Evolutionary conservation across 257 asterid genomes (phyloP), one percentile per base, ranked within the genome.

Genomic region (Parsonsia alboflavescens): DNA sequence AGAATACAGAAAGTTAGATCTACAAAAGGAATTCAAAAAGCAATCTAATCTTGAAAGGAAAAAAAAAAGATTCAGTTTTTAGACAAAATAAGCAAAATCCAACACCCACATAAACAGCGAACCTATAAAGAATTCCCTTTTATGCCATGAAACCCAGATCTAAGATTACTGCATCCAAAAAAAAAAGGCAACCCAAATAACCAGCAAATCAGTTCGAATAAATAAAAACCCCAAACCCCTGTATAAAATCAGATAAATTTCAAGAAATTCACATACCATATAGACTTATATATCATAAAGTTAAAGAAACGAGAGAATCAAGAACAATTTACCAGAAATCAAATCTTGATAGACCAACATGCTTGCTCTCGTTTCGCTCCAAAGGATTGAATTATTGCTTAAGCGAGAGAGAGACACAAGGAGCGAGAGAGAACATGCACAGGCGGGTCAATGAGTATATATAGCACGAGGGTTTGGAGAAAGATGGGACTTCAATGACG

Each of bases 271-370:
- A 61, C 73, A 75, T 50, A 28, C 10, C 21, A 3, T 22, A 52
- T 52, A 13, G 0, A 49, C 19, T 11, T 7, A 9, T 12, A 56
- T 33, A 44, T 30, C 66, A 73, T 42, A 63, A n/a, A 17, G 15
- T 19, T n/a, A 4, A 64, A n/a, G n/a, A 7, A 28, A 10, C n/a
- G n/a, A 13, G 10, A 44, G 45, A 6, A 57, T 6, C 3, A 73
- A 68, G 21, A 0, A 9, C 11, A 0, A 28, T 2, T 12, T 66
- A 85, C 95, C 90, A 17, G 89, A 73, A 58, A 90, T 77, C 42
- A 88, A 73, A 88, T 90, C 96, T 42, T 87, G 92, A 41, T 88
- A 90, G 78, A 90, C 90, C 93, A 90, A 82, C 93, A 86, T 85
- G 83, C 28, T 80, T 10, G 73, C 79, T 77, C 84, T 57, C 76